These are phyloP conservation scores for Penicillium salamii DNA, from an alignment of 495 filamentous ascomycete species.

Conservation along the genomic window DNA sequence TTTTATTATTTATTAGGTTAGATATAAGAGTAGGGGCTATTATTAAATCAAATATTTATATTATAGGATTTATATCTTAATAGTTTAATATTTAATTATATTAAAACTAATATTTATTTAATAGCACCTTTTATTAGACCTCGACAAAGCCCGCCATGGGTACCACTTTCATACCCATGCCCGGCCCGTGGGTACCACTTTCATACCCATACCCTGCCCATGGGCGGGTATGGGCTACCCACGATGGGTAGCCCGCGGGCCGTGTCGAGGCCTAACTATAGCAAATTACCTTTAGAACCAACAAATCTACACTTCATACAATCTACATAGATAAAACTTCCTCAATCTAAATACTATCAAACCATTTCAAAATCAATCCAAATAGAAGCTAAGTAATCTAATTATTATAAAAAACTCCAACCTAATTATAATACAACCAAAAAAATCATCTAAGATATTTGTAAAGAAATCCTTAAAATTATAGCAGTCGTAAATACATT, in stretches of 20 bases:
- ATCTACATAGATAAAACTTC: slow-evolving; percentile 32
- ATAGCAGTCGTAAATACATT: slow-evolving; percentile 16
- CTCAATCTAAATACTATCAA: slow-evolving; percentile 32
- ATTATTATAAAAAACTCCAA: slow-evolving; percentile 26
- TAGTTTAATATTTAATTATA: too few species aligned
- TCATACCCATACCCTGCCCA: too few species aligned
- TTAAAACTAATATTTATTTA: too few species aligned
- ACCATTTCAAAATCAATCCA: slow-evolving; percentile 32
- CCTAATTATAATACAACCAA: slow-evolving; percentile 22
- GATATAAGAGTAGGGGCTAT: slow-evolving; percentile 18
- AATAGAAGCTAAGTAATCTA: slow-evolving; percentile 30
- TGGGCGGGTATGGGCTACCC: too few species aligned
- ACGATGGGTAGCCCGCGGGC: too few species aligned
- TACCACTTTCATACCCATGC: too few species aligned
- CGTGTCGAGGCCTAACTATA: too few species aligned
- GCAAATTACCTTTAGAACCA: slow-evolving; percentile 30
- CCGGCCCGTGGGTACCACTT: too few species aligned
- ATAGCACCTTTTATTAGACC: too few species aligned
- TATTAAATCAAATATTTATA: slow-evolving; percentile 22
- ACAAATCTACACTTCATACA: slow-evolving; percentile 23
- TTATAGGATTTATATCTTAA: too few species aligned
- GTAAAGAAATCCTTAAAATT: slow-evolving; percentile 23
- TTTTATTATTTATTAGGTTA: slow-evolving; percentile 18
- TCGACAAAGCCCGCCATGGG: too few species aligned
- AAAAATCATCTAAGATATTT: slow-evolving; percentile 15